These are phyloP conservation scores for Ustilago hordei DNA, from an alignment of 1,284 basidiomycete genomes.

Conservation along the genomic window DNA sequence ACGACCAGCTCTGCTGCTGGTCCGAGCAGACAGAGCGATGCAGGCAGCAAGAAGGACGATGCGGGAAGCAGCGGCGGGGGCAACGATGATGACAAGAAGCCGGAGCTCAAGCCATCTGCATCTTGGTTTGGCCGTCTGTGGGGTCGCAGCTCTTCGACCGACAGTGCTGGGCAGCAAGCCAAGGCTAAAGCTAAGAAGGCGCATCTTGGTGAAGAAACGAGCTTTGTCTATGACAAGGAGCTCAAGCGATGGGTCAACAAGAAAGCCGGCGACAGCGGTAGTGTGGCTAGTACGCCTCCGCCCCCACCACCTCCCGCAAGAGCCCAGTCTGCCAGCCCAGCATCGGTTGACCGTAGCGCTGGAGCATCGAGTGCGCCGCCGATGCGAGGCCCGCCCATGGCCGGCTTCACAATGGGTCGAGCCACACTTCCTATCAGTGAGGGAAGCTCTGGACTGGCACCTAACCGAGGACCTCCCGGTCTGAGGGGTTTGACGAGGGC, in stretches of 20 bases:
- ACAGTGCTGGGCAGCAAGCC: conserved; percentile 68
- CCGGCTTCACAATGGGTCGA: conserved; percentile 21
- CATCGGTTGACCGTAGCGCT: conserved; percentile 35
- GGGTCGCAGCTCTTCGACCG: conserved; percentile 61
- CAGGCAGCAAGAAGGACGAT: conserved; percentile 23
- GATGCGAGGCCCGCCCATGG: conserved; percentile 26
- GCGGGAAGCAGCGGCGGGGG: neutral
- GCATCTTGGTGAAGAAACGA: conserved; percentile 89
- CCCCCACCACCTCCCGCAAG: conserved; percentile 63
- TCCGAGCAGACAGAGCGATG: conserved; percentile 18
- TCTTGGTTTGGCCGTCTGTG: conserved; percentile 80
- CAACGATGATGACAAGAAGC: conserved; percentile 30
- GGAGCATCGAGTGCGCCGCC: conserved; percentile 38
- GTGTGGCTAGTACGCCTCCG: conserved; percentile 47
- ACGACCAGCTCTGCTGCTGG: conserved; percentile 19
- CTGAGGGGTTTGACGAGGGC: conserved; percentile 37
- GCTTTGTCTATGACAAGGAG: conserved; percentile 94
- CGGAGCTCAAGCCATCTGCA: conserved; percentile 58
- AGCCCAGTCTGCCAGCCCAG: conserved; percentile 61
- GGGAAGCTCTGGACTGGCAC: conserved; percentile 35
- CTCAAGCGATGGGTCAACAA: conserved; percentile 96
- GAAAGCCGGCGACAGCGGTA: conserved; percentile 73
- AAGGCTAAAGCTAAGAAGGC: conserved; percentile 72
- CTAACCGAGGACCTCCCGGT: conserved; percentile 23
- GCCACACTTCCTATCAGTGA: conserved; percentile 53